A percentile compares a stretch with the other conserved stretches of the same genome.
phyloP scores from a whole-genome alignment of 495 filamentous ascomycete species.

The Hyaloscypha variabilis region DNA sequence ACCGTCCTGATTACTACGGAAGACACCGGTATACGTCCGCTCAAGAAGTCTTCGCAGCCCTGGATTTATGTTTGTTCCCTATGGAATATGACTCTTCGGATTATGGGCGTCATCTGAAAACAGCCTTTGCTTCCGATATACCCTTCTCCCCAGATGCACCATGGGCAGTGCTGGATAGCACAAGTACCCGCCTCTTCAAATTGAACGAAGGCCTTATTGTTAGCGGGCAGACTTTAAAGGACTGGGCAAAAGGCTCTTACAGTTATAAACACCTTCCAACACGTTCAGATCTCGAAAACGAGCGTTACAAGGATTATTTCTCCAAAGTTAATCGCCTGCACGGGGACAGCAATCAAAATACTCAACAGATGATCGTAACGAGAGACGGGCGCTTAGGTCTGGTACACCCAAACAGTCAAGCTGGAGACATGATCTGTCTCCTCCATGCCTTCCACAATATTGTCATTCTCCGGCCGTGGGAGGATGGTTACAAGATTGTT shows the following conservation, averaged over 20 bases:
- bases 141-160: too few relatives aligned
- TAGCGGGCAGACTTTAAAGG: background rate
- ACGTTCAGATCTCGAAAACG: too few relatives aligned
- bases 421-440: background rate
- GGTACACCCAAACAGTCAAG: background rate
- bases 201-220: background rate
- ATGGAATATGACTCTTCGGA: background rate
- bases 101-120: background rate
- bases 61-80: background rate
- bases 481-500: background rate
- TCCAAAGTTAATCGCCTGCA: too few relatives aligned
- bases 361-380: background rate
- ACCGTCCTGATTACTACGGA: too few relatives aligned
- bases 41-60: background rate
- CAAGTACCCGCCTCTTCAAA: background rate
- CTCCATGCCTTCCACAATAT: background rate
- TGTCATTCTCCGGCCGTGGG: background rate
- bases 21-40: background rate
- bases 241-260: background rate
- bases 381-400: background rate
- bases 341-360: background rate
- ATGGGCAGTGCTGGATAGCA: background rate
- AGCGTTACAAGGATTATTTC: too few relatives aligned
- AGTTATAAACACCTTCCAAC: too few relatives aligned
- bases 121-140: background rate